phyloP scores from a whole-genome alignment of 2,329 filamentous ascomycete species.

The Clonostachys sp. region DNA sequence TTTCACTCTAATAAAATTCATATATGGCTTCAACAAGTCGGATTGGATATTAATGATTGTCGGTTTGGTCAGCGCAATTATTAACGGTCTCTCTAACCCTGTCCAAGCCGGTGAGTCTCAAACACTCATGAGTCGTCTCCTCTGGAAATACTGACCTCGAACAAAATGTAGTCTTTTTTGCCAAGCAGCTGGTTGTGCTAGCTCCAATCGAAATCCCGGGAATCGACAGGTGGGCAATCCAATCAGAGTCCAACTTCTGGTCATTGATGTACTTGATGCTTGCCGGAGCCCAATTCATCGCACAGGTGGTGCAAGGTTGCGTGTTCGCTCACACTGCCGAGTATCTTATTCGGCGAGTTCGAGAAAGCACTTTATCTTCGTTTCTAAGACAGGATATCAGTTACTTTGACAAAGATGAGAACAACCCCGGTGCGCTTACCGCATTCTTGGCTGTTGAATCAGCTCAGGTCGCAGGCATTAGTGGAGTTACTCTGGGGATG shows the following conservation, averaged over 20 bases:
- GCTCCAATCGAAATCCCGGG: neutral
- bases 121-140: no score
- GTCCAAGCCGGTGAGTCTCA: constrained; percentile 35
- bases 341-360: constrained; percentile 72
- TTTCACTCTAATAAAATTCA: constrained; percentile 73
- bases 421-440: constrained; percentile 82
- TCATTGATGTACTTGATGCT: constrained; percentile 47
- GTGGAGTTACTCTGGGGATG: constrained; percentile 82
- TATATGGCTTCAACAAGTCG: constrained; percentile 71
- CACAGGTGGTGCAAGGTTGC: constrained; percentile 34
- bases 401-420: constrained; percentile 87
- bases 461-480: constrained; percentile 82
- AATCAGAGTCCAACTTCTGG: constrained; percentile 41
- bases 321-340: constrained; percentile 24
- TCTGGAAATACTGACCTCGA: no score
- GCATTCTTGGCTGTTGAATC: constrained; percentile 87
- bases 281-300: constrained; percentile 33
- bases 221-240: constrained; percentile 12
- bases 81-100: constrained; percentile 79
- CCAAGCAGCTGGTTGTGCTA: constrained; percentile 77
- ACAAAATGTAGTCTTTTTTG: constrained; percentile 62
- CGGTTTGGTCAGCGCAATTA: constrained; percentile 68
- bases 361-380: constrained; percentile 52
- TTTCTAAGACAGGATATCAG: constrained; percentile 90
- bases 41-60: constrained; percentile 70